phyloP scores from a whole-genome alignment of 2,329 filamentous ascomycete species.

The Scedosporium dehoogii region DNA sequence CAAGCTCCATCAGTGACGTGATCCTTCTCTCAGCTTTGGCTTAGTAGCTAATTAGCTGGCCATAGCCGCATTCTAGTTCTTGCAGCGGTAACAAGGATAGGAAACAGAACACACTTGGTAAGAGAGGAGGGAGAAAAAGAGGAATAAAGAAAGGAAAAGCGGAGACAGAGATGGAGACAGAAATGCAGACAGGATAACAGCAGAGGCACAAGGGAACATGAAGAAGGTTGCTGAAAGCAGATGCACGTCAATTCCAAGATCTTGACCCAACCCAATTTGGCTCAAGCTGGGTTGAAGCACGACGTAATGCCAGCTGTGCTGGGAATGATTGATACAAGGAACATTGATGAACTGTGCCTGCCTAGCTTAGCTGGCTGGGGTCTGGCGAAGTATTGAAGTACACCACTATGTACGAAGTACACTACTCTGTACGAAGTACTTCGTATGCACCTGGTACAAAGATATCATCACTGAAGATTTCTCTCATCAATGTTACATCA shows the following conservation, averaged over 20 bases:
- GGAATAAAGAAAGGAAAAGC: slow-evolving; percentile 12
- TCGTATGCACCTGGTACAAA: too few relatives aligned
- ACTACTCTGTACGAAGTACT: too few relatives aligned
- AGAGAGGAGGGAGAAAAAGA: neutral
- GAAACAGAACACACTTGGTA: neutral
- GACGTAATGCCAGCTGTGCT: slow-evolving; percentile 8
- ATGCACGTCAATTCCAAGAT: slow-evolving; percentile 1
- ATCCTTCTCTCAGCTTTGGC: neutral
- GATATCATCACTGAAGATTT: too few relatives aligned
- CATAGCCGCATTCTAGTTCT: neutral
- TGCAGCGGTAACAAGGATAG: neutral
- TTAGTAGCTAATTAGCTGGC: neutral
- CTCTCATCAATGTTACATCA: too few relatives aligned
- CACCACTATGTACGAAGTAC: too few relatives aligned
- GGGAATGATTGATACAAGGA: neutral
- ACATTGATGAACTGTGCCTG: neutral
- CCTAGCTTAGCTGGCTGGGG: too few relatives aligned
- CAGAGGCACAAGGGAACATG: slow-evolving; percentile 12
- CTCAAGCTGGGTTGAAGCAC: slow-evolving; percentile 8
- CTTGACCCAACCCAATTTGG: slow-evolving; percentile 2
- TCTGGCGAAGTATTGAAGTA: too few relatives aligned
- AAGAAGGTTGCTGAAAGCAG: slow-evolving; percentile 11
- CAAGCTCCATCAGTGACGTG: slow-evolving; percentile 3
- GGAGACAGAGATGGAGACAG: slow-evolving; percentile 12
- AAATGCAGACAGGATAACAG: slow-evolving; percentile 9